Conservation (phyloP, 2,329 filamentous ascomycete genomes). For the Myriosclerotinia curreyana region DNA sequence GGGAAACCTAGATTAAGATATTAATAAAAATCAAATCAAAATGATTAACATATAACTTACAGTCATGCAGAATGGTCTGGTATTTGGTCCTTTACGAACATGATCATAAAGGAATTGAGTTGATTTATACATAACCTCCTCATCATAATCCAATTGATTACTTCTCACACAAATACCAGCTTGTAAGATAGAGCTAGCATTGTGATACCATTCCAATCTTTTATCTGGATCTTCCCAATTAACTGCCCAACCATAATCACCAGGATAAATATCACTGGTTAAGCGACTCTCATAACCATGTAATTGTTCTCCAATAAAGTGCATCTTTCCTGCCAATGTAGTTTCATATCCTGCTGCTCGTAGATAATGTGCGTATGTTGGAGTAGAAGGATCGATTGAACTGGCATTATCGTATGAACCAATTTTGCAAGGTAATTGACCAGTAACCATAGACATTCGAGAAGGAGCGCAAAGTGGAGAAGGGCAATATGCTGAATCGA, state of each 20-base stretch:
- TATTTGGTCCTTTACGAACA: constrained; percentile 70
- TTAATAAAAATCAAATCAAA: not conserved
- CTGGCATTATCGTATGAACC: constrained; percentile 89
- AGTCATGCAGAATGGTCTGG: constrained; percentile 81
- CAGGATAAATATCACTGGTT: constrained; percentile 94
- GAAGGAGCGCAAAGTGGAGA: constrained; percentile 90
- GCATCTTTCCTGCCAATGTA: constrained; percentile 91
- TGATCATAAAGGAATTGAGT: constrained; percentile 89
- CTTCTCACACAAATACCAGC: constrained; percentile 84
- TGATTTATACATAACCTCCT: constrained; percentile 82
- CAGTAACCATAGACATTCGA: constrained; percentile 91
- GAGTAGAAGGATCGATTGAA: constrained; percentile 77
- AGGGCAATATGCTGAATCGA: constrained; percentile 92
- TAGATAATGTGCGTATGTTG: constrained; percentile 90
- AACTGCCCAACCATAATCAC: constrained; percentile 90
- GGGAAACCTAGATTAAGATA: constrained; percentile 52
- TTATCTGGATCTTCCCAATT: constrained; percentile 91
- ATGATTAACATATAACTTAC: constrained; percentile 31
- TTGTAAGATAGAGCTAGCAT: constrained; percentile 88
- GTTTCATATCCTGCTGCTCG: constrained; percentile 85
- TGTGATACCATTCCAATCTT: constrained; percentile 92
- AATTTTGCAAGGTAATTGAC: constrained; percentile 87
- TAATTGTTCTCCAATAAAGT: constrained; percentile 91
- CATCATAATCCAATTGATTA: constrained; percentile 94
- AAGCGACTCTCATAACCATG: constrained; percentile 91